Percentiles rank a stretch among this genome's conserved stretches.
These are phyloP conservation scores for Dissophora globulifera DNA, from an alignment of 192 early-diverging fungal species.

Conservation along the genomic window DNA sequence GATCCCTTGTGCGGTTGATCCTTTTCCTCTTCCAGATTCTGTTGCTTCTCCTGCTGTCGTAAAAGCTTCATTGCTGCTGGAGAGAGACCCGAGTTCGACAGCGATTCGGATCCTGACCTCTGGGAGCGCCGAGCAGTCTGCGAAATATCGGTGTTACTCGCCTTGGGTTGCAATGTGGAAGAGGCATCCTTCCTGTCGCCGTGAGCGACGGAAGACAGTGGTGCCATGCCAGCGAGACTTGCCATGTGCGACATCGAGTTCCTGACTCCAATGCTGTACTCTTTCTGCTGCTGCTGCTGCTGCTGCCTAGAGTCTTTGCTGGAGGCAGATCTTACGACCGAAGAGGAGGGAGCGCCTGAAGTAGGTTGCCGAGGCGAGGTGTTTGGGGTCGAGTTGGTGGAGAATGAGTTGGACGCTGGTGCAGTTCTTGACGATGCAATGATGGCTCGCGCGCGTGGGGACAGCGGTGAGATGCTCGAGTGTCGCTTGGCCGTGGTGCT, in stretches of 20 bases:
- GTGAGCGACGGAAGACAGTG: background rate
- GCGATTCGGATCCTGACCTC: slow-evolving; percentile 12
- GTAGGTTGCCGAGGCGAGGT: slow-evolving; percentile 25
- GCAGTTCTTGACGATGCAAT: slow-evolving; percentile 12
- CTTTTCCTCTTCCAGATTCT: slow-evolving; percentile 21
- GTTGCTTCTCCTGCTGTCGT: slow-evolving; percentile 31
- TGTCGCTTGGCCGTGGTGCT: slow-evolving; percentile 18
- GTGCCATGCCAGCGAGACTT: background rate
- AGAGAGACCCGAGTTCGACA: slow-evolving; percentile 12
- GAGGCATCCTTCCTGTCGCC: background rate
- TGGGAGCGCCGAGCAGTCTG: slow-evolving; percentile 4
- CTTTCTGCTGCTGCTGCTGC: slow-evolving; percentile 25
- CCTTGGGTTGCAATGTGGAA: background rate
- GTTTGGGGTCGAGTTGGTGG: slow-evolving; percentile 39
- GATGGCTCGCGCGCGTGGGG: slow-evolving; percentile 5
- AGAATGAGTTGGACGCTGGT: slow-evolving; percentile 13
- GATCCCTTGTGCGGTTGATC: background rate
- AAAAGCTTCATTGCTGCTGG: slow-evolving; percentile 35
- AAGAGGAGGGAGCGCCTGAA: background rate
- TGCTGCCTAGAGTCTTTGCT: slow-evolving; percentile 9
- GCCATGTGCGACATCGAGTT: slow-evolving; percentile 32
- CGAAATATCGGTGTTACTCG: background rate
- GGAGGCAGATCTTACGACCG: slow-evolving; percentile 2
- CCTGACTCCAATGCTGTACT: slow-evolving; percentile 22
- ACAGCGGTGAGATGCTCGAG: slow-evolving; percentile 28